Evolutionary conservation across 331 rosid species (phyloP), one percentile per base, ranked within the genome.

Genomic region (Malus hybrid): DNA sequence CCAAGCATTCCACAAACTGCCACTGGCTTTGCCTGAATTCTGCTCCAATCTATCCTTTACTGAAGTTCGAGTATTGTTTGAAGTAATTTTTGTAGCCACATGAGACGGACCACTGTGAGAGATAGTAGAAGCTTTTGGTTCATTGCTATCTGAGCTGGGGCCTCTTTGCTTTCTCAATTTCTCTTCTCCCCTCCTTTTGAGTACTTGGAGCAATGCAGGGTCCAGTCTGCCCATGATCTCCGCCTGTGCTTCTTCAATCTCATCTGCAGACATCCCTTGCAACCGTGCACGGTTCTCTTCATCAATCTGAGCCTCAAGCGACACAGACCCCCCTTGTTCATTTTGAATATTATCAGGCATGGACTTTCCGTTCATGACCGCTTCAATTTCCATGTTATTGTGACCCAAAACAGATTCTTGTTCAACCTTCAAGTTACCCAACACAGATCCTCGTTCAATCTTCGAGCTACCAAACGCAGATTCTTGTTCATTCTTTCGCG

Each of bases 1-100:
- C 99, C 97, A 95, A 76, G 87, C 84, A 83, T 80, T 89, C 99
- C 99, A 95, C 80, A 77, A 70, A 72, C 88, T 72, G 79, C 85
- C 78, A 77, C 67, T 83, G 65, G 81, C 71, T 9, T 82, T 75
- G 42, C 86, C 73, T 36, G 77, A 69, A 36, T 76, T 80, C 67
- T 60, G 59, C 75, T 55, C 68, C 70, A 56, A 55, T 31, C 80
- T 83, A 65, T 79, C 75, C 69, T 78, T 83, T 48, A 54, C 61
- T 71, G 67, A 78, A 69, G 55, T 71, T 68, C 36, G 72, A n/a
- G 75, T 39, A 46, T 81, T 54, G 18, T 79, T 75, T 77, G 83
- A 73, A 65, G 85, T 77, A 18, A 50, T 74, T 12, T 48, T 27
- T 52, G 85, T 59, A 55, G 42, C 64, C 42, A 55, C 60, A 68